A percentile compares a stretch with the other conserved stretches of the same genome.
Conservation (phyloP, 352 stramenopile species). For the Phytophthora pluvialis region DNA sequence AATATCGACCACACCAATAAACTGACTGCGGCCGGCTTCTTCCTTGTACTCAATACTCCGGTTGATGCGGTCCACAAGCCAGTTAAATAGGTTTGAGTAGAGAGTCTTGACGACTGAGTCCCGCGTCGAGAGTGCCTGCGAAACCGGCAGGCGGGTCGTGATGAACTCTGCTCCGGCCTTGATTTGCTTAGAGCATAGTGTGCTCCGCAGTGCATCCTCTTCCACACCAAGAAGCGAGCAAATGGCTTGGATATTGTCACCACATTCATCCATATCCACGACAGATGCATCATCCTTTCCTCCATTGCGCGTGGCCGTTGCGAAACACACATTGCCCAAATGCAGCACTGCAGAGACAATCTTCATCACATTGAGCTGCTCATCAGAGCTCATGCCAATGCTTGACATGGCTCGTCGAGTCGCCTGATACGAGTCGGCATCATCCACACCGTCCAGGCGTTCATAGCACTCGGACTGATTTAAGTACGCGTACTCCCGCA, state of each 20-base stretch:
- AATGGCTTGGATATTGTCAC: conserved; percentile 77
- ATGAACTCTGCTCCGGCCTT: conserved; percentile 81
- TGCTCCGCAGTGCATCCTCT: conserved; percentile 60
- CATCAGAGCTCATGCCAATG: conserved; percentile 77
- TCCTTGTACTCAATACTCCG: conserved; percentile 88
- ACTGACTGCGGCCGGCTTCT: conserved; percentile 59
- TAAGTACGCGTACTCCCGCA: conserved; percentile 84
- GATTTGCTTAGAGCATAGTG: conserved; percentile 82
- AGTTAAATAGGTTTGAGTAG: conserved; percentile 93
- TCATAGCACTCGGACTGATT: conserved; percentile 81
- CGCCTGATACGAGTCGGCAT: conserved; percentile 78
- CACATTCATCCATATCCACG: conserved; percentile 59
- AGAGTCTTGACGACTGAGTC: conserved; percentile 90
- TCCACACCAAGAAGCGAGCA: conserved; percentile 80
- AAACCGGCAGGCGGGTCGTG: conserved; percentile 65
- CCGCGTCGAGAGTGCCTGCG: conserved; percentile 75
- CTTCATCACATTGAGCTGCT: conserved; percentile 84
- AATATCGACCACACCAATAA: conserved; percentile 92
- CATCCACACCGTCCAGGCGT: conserved; percentile 79
- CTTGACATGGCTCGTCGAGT: conserved; percentile 82
- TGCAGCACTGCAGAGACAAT: conserved; percentile 88
- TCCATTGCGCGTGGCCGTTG: conserved; percentile 53
- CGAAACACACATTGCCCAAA: conserved; percentile 88
- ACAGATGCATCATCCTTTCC: conserved; percentile 65
- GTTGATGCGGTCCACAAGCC: conserved; percentile 95